A percentile compares a stretch with the other conserved stretches of the same genome.
Conservation (phyloP, 306 rosid species). For the Fragaria nilgerrensis region DNA sequence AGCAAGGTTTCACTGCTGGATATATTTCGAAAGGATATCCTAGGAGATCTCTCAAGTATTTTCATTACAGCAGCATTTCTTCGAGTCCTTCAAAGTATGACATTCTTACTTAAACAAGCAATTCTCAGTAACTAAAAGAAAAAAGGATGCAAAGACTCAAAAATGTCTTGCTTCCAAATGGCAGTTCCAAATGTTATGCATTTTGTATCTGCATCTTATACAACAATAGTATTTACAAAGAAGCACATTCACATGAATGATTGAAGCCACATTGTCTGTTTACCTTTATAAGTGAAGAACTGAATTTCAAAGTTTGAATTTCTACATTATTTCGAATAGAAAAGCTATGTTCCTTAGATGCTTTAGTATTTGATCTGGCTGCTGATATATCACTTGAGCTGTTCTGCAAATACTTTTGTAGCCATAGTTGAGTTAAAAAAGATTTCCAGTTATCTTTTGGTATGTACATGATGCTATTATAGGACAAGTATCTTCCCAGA, state of each 20-base stretch:
- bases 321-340: constrained; percentile 1
- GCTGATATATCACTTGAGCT: neutral
- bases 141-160: neutral
- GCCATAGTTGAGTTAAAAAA: neutral
- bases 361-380: neutral
- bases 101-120: constrained; percentile 19
- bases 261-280: neutral
- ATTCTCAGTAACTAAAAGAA: neutral
- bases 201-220: neutral
- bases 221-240: neutral
- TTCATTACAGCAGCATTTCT: constrained; percentile 94
- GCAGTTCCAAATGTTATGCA: neutral
- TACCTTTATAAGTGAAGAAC: constrained; percentile 6
- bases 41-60: constrained; percentile 71
- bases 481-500: neutral
- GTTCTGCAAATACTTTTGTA: neutral
- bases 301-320: neutral
- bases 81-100: constrained; percentile 86
- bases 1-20: constrained; percentile 49
- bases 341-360: neutral
- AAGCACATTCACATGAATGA: neutral
- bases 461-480: neutral
- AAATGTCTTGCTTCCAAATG: neutral
- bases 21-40: constrained; percentile 55
- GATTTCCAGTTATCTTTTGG: neutral